Evolutionary conservation across 495 filamentous ascomycete genomes (phyloP).

Genomic region (Penicillium nucicola): DNA sequence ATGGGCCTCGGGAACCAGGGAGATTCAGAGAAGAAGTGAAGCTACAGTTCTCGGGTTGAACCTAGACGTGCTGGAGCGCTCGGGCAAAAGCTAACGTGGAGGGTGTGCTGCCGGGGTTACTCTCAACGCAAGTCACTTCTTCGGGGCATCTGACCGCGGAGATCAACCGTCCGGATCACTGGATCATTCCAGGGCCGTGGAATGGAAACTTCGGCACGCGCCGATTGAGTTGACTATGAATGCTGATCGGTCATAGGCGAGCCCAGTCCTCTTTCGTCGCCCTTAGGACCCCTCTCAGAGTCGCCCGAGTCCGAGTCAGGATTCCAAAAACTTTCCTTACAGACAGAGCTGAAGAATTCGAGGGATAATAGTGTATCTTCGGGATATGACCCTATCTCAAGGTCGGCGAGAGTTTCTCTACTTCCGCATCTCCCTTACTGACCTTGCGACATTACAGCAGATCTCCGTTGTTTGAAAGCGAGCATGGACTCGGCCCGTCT

Average conservation of each 20-base stretch:
- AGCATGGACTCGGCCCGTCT: slow-evolving; percentile 62
- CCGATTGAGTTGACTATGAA: slow-evolving; percentile 12
- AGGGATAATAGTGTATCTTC: slow-evolving; percentile 40
- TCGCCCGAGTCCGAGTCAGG: slow-evolving; percentile 39
- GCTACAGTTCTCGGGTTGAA: neutral
- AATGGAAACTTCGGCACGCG: slow-evolving; percentile 1
- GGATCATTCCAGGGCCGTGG: slow-evolving; percentile 5
- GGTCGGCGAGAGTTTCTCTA: slow-evolving; percentile 24
- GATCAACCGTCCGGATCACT: slow-evolving; percentile 6
- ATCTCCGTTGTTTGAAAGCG: slow-evolving; percentile 59
- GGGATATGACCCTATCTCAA: slow-evolving; percentile 43
- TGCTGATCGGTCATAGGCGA: slow-evolving; percentile 35
- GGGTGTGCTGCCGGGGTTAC: neutral
- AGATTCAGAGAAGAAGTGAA: neutral
- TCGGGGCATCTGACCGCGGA: slow-evolving; percentile 17
- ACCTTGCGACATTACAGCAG: slow-evolving; percentile 48
- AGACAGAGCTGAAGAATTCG: slow-evolving; percentile 40
- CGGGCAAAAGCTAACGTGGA: neutral
- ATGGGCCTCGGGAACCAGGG: slow-evolving; percentile 1
- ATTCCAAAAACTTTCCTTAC: slow-evolving; percentile 58
- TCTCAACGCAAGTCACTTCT: neutral
- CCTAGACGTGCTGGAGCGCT: neutral
- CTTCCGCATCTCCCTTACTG: slow-evolving; percentile 35
- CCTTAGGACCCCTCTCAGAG: slow-evolving; percentile 39
- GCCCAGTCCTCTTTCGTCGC: slow-evolving; percentile 48